phyloP scores from a whole-genome alignment of 345 rosid genomes.

The Hypericum perforatum region DNA sequence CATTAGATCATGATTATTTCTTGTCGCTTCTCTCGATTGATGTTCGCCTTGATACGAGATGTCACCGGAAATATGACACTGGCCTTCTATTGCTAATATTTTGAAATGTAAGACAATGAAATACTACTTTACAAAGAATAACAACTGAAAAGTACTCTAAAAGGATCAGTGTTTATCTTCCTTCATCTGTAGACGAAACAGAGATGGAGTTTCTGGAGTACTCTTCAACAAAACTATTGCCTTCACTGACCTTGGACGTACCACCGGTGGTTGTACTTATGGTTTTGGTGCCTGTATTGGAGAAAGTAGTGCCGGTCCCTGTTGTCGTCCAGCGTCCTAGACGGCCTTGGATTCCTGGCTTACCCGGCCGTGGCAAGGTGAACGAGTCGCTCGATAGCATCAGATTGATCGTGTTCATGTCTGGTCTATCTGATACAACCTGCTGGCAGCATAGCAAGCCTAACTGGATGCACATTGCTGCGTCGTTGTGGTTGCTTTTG shows the following conservation, averaged over 20 bases:
- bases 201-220: conserved; percentile 75
- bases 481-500: conserved; percentile 56
- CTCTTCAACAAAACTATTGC: conserved; percentile 50
- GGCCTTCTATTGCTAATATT: no score
- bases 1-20: no score
- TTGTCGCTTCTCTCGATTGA: no score
- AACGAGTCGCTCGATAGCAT: conserved; percentile 88
- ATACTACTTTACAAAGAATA: no score
- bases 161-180: conserved; percentile 31
- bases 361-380: conserved; percentile 65
- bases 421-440: conserved; percentile 48
- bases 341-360: conserved; percentile 72
- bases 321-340: conserved; percentile 35
- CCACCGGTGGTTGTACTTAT: conserved; percentile 27
- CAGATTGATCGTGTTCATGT: conserved; percentile 63
- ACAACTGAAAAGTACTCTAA: no score
- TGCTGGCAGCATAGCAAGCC: conserved; percentile 85
- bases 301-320: conserved; percentile 18
- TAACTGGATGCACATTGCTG: conserved; percentile 62
- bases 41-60: no score
- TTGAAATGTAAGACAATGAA: no score
- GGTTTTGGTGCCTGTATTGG: conserved; percentile 21
- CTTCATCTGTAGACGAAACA: conserved; percentile 72
- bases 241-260: conserved; percentile 28
- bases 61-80: no score